These are phyloP conservation scores for Exophiala bonariae DNA, from an alignment of 2,329 filamentous ascomycete species.

Conservation along the genomic window DNA sequence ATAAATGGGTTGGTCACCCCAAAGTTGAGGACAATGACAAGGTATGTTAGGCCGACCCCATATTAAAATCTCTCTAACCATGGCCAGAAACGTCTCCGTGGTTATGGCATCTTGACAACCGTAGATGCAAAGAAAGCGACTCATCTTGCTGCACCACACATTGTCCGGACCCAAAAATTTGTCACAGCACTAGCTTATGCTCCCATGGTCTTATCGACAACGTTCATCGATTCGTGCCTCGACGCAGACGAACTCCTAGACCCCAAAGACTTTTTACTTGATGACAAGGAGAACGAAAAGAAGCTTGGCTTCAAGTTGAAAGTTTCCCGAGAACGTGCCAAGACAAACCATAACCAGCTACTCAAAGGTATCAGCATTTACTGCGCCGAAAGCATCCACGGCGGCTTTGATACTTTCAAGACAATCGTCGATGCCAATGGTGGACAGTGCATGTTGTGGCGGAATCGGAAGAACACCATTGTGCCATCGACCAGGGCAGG, in stretches of 20 bases:
- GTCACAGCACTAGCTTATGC: slow-evolving; percentile 81
- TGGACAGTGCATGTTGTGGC: slow-evolving; percentile 76
- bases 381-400: slow-evolving; percentile 76
- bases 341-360: slow-evolving; percentile 73
- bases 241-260: slow-evolving; percentile 66
- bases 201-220: slow-evolving; percentile 72
- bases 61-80: slow-evolving; percentile 15
- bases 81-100: slow-evolving; percentile 72
- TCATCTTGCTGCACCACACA: slow-evolving; percentile 80
- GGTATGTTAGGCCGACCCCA: slow-evolving; percentile 53
- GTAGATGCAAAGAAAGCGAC: slow-evolving; percentile 75
- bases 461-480: slow-evolving; percentile 69
- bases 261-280: slow-evolving; percentile 65
- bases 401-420: slow-evolving; percentile 81
- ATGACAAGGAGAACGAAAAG: slow-evolving; percentile 72
- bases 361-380: slow-evolving; percentile 77
- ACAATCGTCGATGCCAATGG: slow-evolving; percentile 87
- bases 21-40: slow-evolving; percentile 77
- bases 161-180: slow-evolving; percentile 92
- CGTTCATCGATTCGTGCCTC: slow-evolving; percentile 77
- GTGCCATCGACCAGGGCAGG: slow-evolving; percentile 54
- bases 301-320: slow-evolving; percentile 68
- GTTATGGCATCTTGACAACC: slow-evolving; percentile 78
- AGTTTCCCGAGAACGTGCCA: slow-evolving; percentile 68
- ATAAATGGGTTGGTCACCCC: slow-evolving; percentile 73